Conservation (phyloP, 1,284 basidiomycete genomes). For the Pseudozyma pruni region DNA sequence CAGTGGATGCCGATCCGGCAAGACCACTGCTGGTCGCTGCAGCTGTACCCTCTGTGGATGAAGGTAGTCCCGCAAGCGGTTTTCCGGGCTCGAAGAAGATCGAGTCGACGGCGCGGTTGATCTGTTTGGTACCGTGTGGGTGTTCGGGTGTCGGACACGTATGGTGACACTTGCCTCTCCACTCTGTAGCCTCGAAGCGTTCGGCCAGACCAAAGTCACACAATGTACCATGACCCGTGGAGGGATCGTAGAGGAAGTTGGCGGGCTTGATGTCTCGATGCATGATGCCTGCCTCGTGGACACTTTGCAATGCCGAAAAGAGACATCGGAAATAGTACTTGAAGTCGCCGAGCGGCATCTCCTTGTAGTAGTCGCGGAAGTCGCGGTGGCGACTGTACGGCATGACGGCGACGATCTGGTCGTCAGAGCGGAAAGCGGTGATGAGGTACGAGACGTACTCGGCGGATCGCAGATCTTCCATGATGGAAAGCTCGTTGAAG, state of each 20-base stretch:
- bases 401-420: constrained; percentile 94
- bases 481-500: constrained; percentile 91
- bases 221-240: constrained; percentile 83
- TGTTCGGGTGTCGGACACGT: constrained; percentile 51
- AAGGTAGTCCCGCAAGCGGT: constrained; percentile 32
- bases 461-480: constrained; percentile 75
- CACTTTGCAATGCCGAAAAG: constrained; percentile 87
- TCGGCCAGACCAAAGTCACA: constrained; percentile 88
- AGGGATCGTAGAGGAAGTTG: constrained; percentile 94
- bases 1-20: constrained; percentile 29
- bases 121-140: constrained; percentile 56
- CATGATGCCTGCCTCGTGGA: constrained; percentile 87
- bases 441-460: constrained; percentile 77
- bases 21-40: constrained; percentile 68
- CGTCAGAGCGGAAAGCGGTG: constrained; percentile 88
- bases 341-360: constrained; percentile 78
- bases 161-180: constrained; percentile 67
- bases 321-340: constrained; percentile 90
- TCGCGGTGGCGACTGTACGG: constrained; percentile 93
- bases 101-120: constrained; percentile 57
- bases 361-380: constrained; percentile 85
- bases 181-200: constrained; percentile 60
- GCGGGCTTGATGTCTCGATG: constrained; percentile 99
- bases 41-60: constrained; percentile 11
- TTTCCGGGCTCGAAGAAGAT: constrained; percentile 61